Percentiles rank a stretch among this genome's conserved stretches.
Conservation (phyloP, 257 asterid species). For the Salvia splendens region DNA sequence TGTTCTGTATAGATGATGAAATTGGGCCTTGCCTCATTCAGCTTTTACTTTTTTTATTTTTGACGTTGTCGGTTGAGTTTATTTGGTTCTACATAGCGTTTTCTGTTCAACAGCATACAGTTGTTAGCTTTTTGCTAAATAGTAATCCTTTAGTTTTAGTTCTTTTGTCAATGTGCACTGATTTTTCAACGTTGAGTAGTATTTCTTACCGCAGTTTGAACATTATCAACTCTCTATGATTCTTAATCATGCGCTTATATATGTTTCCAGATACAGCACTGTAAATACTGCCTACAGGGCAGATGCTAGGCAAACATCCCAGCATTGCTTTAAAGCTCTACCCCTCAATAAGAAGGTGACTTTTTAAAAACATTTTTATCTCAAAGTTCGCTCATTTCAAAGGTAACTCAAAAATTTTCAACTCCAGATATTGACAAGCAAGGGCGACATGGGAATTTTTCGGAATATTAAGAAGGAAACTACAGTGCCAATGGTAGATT, state of each 20-base stretch:
- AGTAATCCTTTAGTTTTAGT: background rate
- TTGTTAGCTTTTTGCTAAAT: constrained; percentile 5
- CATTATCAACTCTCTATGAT: background rate
- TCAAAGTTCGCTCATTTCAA: constrained; percentile 6
- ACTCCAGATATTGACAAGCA: constrained; percentile 77
- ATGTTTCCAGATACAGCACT: constrained; percentile 42
- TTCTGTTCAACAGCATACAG: background rate
- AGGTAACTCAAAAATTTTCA: background rate
- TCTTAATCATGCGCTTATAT: too few relatives aligned
- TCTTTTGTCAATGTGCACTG: constrained; percentile 4
- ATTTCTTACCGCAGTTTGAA: constrained; percentile 8
- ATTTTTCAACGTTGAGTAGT: background rate
- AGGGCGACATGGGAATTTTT: constrained; percentile 82
- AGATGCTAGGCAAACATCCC: constrained; percentile 44
- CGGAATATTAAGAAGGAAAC: constrained; percentile 68
- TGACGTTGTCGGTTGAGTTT: constrained; percentile 8
- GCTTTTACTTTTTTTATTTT: background rate
- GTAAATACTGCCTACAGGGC: constrained; percentile 45
- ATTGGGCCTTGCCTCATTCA: background rate
- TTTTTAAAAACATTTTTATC: background rate
- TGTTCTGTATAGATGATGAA: background rate
- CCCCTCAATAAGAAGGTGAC: constrained; percentile 77
- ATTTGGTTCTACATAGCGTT: constrained; percentile 5
- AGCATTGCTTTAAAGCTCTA: constrained; percentile 77
- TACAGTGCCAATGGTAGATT: constrained; percentile 75